A percentile compares a stretch with the other conserved stretches of the same genome.
Evolutionary conservation across 257 asterid species (phyloP).

Genomic region (Craterostigma plantagineum): DNA sequence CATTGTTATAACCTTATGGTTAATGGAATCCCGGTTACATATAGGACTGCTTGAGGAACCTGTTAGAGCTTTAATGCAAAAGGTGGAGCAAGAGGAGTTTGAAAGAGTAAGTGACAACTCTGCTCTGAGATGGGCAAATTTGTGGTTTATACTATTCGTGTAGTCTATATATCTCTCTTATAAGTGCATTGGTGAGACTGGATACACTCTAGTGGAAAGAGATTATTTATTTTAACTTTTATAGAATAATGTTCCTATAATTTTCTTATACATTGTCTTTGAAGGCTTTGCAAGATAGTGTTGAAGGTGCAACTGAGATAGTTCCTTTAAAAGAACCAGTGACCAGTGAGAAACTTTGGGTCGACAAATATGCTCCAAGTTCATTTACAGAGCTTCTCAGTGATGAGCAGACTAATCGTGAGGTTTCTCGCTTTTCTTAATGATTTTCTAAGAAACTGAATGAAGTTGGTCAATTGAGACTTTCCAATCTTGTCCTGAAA

Average conservation of each 20-base stretch:
- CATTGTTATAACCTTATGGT: not conserved
- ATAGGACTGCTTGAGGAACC: conserved; percentile 77
- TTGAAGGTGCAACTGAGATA: conserved; percentile 24
- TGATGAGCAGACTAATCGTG: conserved; percentile 93
- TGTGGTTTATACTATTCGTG: not conserved
- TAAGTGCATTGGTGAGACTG: not conserved
- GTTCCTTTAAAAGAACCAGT: conserved; percentile 24
- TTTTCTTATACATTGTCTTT: conserved; percentile 4
- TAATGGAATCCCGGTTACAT: conserved; percentile 8
- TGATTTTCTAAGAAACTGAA: conserved; percentile 3
- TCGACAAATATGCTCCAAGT: conserved; percentile 89
- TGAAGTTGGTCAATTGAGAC: conserved; percentile 6
- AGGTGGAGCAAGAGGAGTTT: conserved; percentile 52
- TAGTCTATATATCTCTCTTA: not conserved
- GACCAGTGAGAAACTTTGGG: conserved; percentile 72
- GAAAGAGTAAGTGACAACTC: conserved; percentile 34
- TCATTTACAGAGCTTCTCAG: conserved; percentile 96
- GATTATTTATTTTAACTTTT: not conserved
- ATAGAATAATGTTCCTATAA: not conserved
- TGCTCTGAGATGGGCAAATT: not conserved
- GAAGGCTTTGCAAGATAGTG: conserved; percentile 73
- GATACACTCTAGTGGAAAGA: not conserved
- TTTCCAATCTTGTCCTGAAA: conserved; percentile 5
- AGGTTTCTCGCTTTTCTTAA: conserved; percentile 25
- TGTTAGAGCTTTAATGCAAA: conserved; percentile 66